Evolutionary conservation across 2,329 filamentous ascomycete genomes (phyloP).

Genomic region (Ceratocystis huliohia): DNA sequence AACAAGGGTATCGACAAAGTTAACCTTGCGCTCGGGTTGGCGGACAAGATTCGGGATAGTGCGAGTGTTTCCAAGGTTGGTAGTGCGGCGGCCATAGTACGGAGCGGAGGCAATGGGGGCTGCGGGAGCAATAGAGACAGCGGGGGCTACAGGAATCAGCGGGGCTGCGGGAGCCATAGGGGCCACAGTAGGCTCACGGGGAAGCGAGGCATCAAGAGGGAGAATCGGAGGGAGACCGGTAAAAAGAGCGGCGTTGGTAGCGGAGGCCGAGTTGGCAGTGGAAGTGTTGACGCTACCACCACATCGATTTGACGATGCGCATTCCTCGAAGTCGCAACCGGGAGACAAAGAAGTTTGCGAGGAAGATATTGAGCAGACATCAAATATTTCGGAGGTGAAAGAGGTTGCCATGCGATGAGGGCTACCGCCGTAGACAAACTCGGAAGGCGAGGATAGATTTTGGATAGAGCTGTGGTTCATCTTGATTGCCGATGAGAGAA

Average conservation of each 20-base stretch:
- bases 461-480: conserved; percentile 38
- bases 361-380: conserved; percentile 38
- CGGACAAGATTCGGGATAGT: conserved; percentile 57
- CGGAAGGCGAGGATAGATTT: conserved; percentile 37
- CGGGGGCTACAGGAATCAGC: conserved; percentile 48
- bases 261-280: neutral
- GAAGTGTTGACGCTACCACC: neutral
- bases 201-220: conserved; percentile 50
- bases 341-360: conserved; percentile 67
- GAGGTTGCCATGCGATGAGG: conserved; percentile 12
- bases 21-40: conserved; percentile 83
- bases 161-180: conserved; percentile 25
- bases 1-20: conserved; percentile 93
- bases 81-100: conserved; percentile 41
- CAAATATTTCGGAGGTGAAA: conserved; percentile 12
- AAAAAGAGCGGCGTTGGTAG: neutral
- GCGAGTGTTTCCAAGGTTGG: conserved; percentile 42
- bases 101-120: conserved; percentile 50
- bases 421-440: conserved; percentile 29
- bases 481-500: conserved; percentile 32
- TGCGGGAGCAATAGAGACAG: conserved; percentile 46
- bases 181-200: conserved; percentile 19
- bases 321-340: conserved; percentile 56
- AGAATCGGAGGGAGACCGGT: conserved; percentile 26
- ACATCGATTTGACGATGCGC: conserved; percentile 44